Evolutionary conservation across 306 rosid genomes (phyloP).

Genomic region (Prunus mira): DNA sequence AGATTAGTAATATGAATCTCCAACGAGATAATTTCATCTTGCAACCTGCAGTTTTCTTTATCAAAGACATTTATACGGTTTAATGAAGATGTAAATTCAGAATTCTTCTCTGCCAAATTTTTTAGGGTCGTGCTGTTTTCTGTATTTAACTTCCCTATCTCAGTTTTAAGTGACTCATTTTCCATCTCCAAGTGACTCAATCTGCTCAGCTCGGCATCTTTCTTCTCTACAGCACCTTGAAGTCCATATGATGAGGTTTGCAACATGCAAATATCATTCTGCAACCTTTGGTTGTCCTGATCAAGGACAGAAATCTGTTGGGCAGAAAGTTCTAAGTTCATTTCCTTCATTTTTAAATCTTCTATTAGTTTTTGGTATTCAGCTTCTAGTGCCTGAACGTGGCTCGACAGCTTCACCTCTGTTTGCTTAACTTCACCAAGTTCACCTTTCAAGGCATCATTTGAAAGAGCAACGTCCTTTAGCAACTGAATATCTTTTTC

Average conservation of each 20-base stretch:
- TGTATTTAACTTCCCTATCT: conserved; percentile 24
- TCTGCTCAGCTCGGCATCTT: conserved; percentile 47
- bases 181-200: conserved; percentile 37
- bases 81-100: conserved; percentile 29
- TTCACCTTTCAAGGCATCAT: conserved; percentile 46
- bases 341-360: conserved; percentile 45
- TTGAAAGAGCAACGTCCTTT: conserved; percentile 39
- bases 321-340: conserved; percentile 32
- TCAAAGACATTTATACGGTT: conserved; percentile 23
- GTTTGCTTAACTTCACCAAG: conserved; percentile 40
- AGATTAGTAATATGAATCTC: conserved; percentile 24
- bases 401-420: conserved; percentile 37
- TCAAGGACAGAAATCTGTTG: conserved; percentile 43
- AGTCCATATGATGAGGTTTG: conserved; percentile 37
- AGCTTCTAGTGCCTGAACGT: conserved; percentile 46
- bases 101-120: conserved; percentile 26
- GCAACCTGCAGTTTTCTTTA: conserved; percentile 35
- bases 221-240: conserved; percentile 39
- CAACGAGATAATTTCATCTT: conserved; percentile 28
- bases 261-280: conserved; percentile 26
- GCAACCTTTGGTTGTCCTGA: conserved; percentile 41
- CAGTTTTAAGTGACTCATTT: conserved; percentile 32
- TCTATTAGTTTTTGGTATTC: conserved; percentile 38
- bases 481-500: conserved; percentile 45
- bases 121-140: conserved; percentile 30